Conservation (phyloP, 352 stramenopile species). For the Globisporangium orthogonon region DNA sequence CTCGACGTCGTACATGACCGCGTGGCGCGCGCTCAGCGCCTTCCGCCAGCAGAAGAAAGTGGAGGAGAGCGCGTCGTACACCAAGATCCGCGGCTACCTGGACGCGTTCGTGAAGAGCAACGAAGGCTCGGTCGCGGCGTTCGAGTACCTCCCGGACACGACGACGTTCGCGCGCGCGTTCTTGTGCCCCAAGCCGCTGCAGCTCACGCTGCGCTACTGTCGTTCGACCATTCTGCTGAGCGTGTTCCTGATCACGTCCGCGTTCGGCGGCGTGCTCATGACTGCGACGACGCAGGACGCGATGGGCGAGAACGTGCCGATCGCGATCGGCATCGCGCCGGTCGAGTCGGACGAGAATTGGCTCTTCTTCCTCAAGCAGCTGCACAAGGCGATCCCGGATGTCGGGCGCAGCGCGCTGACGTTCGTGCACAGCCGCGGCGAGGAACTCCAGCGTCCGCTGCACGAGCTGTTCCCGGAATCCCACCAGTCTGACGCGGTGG, state of each 20-base stretch:
- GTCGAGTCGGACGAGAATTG: slow-evolving; percentile 52
- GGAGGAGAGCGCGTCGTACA: slow-evolving; percentile 61
- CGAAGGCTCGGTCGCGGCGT: slow-evolving; percentile 44
- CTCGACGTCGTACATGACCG: slow-evolving; percentile 73
- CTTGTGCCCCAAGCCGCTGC: slow-evolving; percentile 57
- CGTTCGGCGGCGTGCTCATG: slow-evolving; percentile 63
- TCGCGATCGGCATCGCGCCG: slow-evolving; percentile 51
- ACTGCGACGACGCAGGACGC: slow-evolving; percentile 64
- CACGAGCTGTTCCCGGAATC: slow-evolving; percentile 44
- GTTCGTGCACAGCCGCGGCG: slow-evolving; percentile 63
- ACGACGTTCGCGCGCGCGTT: slow-evolving; percentile 58
- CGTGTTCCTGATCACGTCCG: slow-evolving; percentile 61
- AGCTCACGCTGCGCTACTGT: slow-evolving; percentile 45
- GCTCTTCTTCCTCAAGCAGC: slow-evolving; percentile 59
- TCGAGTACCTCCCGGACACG: slow-evolving; percentile 43
- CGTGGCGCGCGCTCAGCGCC: slow-evolving; percentile 62
- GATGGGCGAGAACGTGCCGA: slow-evolving; percentile 68
- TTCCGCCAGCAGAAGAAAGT: slow-evolving; percentile 65
- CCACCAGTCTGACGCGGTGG: slow-evolving; percentile 49
- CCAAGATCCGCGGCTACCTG: slow-evolving; percentile 61
- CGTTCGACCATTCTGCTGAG: slow-evolving; percentile 57
- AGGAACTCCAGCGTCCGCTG: slow-evolving; percentile 34
- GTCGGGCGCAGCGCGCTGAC: slow-evolving; percentile 40
- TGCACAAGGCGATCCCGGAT: slow-evolving; percentile 50
- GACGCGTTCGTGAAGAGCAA: slow-evolving; percentile 55